Evolutionary conservation across 2,329 filamentous ascomycete species (phyloP), one percentile per base, ranked within the genome.

Genomic region (Davidsoniella neocaledoniae): DNA sequence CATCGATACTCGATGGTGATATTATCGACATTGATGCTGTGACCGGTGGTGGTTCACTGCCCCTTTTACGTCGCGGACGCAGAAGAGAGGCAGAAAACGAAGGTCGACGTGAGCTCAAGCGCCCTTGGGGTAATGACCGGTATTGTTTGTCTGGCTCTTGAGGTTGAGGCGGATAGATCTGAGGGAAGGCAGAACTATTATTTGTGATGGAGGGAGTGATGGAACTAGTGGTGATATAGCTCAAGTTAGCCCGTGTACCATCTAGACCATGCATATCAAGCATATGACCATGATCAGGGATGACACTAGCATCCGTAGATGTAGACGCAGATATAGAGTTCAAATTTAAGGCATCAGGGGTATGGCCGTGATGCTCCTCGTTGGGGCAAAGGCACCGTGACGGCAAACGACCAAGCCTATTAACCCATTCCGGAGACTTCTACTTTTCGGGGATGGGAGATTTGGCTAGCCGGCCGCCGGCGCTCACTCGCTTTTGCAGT

Each of bases 401-500:
- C 8, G 51, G 51, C 23, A 53, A 47, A 47, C 51, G 43, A 39
- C 51, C 51, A 47, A 53, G 46, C 51, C 51, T 43, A 49, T 53
- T 50, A 37, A 56, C 57, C 53, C 56, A 49, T 53, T 54, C 53
- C 48, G 53, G 44, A 54, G 63, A 60, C 61, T 67, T 68, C 72
- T 76, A 76, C 62, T 68, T 72, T 64, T 79, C 75, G 58, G 74
- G 74, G 62, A 79, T 79, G 58, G 75, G 73, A 58, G 72, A 73
- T 64, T 73, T 78, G 54, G 77, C 77, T 60, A 90, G 71, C 56
- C 82, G 72, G 44, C 83, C 83, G 43, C 83, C 83, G 23, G 81
- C 83, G 61, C 83, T 87, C 54, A 85, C 79, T 54, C 84, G 73
- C 68, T 91, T 91, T 63, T 86, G 81, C 53, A 90, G 63, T 54